Evolutionary conservation across 192 early-diverging fungal genomes (phyloP).

Genomic region (Coemansia sp.): DNA sequence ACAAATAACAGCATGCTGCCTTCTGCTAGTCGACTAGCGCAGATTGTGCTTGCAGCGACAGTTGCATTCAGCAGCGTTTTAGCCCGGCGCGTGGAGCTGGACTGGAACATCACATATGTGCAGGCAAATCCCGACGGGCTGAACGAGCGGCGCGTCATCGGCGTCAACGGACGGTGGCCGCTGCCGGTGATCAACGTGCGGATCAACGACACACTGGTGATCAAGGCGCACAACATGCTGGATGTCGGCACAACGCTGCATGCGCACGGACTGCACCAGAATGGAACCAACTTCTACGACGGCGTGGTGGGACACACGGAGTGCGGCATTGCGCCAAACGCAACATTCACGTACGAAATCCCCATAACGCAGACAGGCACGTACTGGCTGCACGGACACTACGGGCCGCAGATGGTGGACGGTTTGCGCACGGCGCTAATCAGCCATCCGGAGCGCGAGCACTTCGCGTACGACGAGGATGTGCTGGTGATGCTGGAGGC

Average conservation of each 20-base stretch:
- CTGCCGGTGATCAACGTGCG: slow-evolving; percentile 50
- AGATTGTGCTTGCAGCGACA: background rate
- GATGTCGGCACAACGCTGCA: slow-evolving; percentile 68
- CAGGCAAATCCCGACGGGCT: slow-evolving; percentile 69
- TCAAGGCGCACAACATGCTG: slow-evolving; percentile 58
- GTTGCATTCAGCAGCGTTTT: background rate
- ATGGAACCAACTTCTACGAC: slow-evolving; percentile 70
- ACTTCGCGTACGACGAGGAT: slow-evolving; percentile 71
- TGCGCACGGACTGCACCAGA: slow-evolving; percentile 80
- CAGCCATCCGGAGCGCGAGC: slow-evolving; percentile 58
- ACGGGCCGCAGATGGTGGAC: slow-evolving; percentile 73
- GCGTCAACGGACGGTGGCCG: slow-evolving; percentile 68
- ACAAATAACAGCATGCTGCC: too few relatives aligned
- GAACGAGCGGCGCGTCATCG: slow-evolving; percentile 64
- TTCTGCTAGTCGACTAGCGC: background rate
- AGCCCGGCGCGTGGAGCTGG: slow-evolving; percentile 57
- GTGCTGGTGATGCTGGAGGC: slow-evolving; percentile 66
- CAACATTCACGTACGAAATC: slow-evolving; percentile 68
- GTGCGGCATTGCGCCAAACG: slow-evolving; percentile 70
- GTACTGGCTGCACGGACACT: slow-evolving; percentile 84
- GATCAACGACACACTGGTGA: slow-evolving; percentile 31
- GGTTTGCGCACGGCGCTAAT: slow-evolving; percentile 77
- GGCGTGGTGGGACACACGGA: slow-evolving; percentile 69
- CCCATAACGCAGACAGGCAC: slow-evolving; percentile 72
- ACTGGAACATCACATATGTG: slow-evolving; percentile 71